Evolutionary conservation across 2,329 filamentous ascomycete genomes (phyloP).

Genomic region (Bipolaris victoriae): DNA sequence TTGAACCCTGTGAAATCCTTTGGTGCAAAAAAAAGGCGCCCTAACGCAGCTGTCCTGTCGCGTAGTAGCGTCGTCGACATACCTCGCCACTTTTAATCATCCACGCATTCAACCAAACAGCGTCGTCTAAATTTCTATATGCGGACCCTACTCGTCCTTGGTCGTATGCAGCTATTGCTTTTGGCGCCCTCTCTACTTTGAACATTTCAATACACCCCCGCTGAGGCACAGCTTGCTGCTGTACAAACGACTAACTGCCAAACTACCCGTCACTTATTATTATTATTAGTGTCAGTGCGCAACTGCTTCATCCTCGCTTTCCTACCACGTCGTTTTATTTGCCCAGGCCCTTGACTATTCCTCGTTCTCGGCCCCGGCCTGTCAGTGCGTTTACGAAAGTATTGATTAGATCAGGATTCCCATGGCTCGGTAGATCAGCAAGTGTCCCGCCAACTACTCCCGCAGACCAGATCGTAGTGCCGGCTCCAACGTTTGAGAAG

Average conservation of each 20-base stretch:
- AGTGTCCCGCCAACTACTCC: constrained; percentile 42
- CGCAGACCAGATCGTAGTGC: constrained; percentile 42
- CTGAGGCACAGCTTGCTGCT: constrained; percentile 16
- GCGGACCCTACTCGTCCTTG: constrained; percentile 40
- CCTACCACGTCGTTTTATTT: constrained; percentile 21
- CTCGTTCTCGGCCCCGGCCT: constrained; percentile 34
- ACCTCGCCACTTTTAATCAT: constrained; percentile 51
- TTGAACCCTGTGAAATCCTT: constrained; percentile 41
- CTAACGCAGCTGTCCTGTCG: constrained; percentile 34
- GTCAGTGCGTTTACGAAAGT: constrained; percentile 35
- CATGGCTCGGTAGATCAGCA: constrained; percentile 45
- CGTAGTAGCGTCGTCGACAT: constrained; percentile 41
- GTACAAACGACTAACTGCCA: constrained; percentile 32
- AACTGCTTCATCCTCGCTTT: constrained; percentile 31
- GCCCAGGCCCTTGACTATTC: constrained; percentile 28
- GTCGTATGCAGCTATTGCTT: constrained; percentile 40
- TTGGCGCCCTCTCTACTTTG: constrained; percentile 34
- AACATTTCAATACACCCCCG: constrained; percentile 37
- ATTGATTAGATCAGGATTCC: constrained; percentile 38
- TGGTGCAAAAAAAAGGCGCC: constrained; percentile 35
- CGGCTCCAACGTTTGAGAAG: constrained; percentile 46
- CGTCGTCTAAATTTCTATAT: constrained; percentile 40
- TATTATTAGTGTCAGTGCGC: constrained; percentile 30
- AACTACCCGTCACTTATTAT: constrained; percentile 32
- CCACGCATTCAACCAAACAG: constrained; percentile 44